phyloP scores from a whole-genome alignment of 2,329 filamentous ascomycete genomes.

The Phaeosphaeriaceae sp. region DNA sequence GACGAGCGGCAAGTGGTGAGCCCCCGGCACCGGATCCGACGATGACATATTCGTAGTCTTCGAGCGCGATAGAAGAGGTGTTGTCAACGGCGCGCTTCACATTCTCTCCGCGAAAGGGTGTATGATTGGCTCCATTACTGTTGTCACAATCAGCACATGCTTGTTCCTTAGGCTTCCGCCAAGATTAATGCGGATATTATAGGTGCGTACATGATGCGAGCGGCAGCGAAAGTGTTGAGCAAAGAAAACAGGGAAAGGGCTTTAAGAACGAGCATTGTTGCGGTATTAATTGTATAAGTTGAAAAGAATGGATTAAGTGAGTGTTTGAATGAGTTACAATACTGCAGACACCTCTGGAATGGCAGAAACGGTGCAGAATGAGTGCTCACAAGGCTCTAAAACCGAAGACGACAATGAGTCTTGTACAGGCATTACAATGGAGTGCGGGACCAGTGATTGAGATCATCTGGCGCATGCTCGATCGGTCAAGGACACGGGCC shows the following conservation, averaged over 20 bases:
- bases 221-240: constrained; percentile 11
- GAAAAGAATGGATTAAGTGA: background rate
- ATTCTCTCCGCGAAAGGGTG: constrained; percentile 23
- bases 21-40: constrained; percentile 68
- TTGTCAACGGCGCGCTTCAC: constrained; percentile 25
- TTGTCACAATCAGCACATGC: background rate
- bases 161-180: background rate
- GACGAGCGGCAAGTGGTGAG: constrained; percentile 64
- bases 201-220: constrained; percentile 22
- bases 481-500: background rate
- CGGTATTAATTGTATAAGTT: background rate
- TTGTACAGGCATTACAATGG: background rate
- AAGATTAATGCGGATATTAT: background rate
- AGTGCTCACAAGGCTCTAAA: background rate
- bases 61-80: constrained; percentile 17
- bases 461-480: background rate
- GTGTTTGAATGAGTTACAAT: background rate
- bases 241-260: constrained; percentile 16
- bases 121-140: constrained; percentile 31
- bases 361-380: background rate
- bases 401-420: background rate
- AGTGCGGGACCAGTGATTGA: background rate
- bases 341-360: background rate
- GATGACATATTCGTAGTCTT: constrained; percentile 66
- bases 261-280: constrained; percentile 8